phyloP scores from a whole-genome alignment of 2,329 filamentous ascomycete genomes.

The Capronia coronata region DNA sequence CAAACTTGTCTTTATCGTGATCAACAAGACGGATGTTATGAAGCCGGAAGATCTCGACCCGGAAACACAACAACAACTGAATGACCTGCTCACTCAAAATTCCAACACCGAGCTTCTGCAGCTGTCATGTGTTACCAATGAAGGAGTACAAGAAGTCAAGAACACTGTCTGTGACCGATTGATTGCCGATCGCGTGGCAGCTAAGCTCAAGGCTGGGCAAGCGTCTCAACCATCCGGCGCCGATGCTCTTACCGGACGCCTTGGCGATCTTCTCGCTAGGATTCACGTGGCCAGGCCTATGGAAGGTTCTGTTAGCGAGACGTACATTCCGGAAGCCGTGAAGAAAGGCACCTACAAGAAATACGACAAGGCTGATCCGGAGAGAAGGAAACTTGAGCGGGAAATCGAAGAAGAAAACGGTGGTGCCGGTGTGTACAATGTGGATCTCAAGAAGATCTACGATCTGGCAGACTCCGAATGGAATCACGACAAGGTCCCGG shows the following conservation, averaged over 20 bases:
- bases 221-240: constrained; percentile 74
- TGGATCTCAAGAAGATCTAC: constrained; percentile 86
- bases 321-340: constrained; percentile 80
- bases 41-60: constrained; percentile 78
- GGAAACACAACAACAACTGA: constrained; percentile 69
- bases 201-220: constrained; percentile 87
- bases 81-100: constrained; percentile 67
- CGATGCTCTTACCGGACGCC: constrained; percentile 69
- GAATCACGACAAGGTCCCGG: constrained; percentile 94
- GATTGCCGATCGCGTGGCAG: constrained; percentile 84
- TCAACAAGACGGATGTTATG: constrained; percentile 97
- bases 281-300: constrained; percentile 97
- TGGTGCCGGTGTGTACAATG: constrained; percentile 90
- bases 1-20: constrained; percentile 91
- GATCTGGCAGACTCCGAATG: constrained; percentile 80
- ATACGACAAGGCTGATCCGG: constrained; percentile 85
- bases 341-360: constrained; percentile 64
- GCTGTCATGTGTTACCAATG: constrained; percentile 87
- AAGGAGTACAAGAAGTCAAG: constrained; percentile 90
- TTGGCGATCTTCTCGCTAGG: constrained; percentile 83
- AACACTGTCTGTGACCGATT: constrained; percentile 90
- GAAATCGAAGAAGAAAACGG: constrained; percentile 89
- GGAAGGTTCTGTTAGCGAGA: constrained; percentile 68
- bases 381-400: constrained; percentile 68
- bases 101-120: constrained; percentile 90